A percentile compares a stretch with the other conserved stretches of the same genome.
These are phyloP conservation scores for Wickerhamomyces rabaulensis DNA, from an alignment of 805 yeast genomes.

Conservation along the genomic window DNA sequence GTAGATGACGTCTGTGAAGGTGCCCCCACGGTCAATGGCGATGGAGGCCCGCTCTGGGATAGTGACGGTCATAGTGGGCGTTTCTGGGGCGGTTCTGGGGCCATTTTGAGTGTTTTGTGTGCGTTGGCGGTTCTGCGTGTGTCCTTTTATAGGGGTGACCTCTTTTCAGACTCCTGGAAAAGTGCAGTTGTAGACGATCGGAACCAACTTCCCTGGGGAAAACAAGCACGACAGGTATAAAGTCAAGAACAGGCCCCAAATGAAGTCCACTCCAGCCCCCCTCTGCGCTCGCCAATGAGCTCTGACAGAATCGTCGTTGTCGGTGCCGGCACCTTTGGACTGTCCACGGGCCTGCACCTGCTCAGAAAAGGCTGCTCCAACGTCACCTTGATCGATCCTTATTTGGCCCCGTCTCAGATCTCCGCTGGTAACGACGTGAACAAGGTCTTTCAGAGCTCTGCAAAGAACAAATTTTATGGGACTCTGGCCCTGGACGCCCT, in stretches of 20 bases:
- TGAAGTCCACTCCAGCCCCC: too few species aligned
- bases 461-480: constrained; percentile 18
- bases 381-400: constrained; percentile 28
- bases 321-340: constrained; percentile 43
- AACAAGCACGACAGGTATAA: too few species aligned
- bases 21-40: constrained; percentile 33
- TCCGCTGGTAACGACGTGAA: constrained; percentile 39
- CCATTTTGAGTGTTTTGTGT: too few species aligned
- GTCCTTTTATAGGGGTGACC: too few species aligned
- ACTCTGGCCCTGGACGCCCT: constrained; percentile 30
- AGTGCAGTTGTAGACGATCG: not conserved
- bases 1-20: constrained; percentile 44
- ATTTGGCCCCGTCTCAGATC: constrained; percentile 30
- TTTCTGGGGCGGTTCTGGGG: too few species aligned
- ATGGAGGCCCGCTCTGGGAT: constrained; percentile 6
- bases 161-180: too few species aligned
- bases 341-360: constrained; percentile 36
- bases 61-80: constrained; percentile 9
- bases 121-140: too few species aligned
- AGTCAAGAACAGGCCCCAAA: too few species aligned
- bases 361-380: constrained; percentile 28
- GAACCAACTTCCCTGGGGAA: not conserved
- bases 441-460: constrained; percentile 30
- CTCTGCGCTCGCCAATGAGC: not conserved
- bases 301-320: constrained; percentile 24